Base-by-base conservation (phyloP, 2,329 filamentous ascomycete genomes). In the Scolecobasidium constrictum region DNA sequence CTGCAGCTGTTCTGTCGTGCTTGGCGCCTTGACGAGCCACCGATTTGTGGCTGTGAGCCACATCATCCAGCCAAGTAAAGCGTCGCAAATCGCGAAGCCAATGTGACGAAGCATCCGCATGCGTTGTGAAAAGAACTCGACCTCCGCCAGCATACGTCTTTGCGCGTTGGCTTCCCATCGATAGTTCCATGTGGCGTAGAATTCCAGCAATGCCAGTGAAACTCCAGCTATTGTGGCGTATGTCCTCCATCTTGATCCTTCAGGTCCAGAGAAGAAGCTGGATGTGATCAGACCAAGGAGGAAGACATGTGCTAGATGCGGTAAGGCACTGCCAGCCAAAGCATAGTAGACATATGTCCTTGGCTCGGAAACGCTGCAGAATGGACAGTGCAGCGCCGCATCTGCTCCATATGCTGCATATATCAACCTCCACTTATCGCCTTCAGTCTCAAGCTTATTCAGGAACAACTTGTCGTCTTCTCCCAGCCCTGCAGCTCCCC, bases 361-460 rank as follows among this genome's bases (percentile, higher is more conserved):
- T 4, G 77, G 72, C 38, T 83, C 77, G 46, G 84, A 79, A n/a
- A 76, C 64, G 40, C 66, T 70, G 72, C 88, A 95, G 66, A 94
- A 94, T n/a, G 77, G 73, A 60, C 88, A 96, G 46, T 77, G 69
- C 17, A 79, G 69, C 28, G 96, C 60, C 6, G 81, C 77, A 23
- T 75, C 70, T 0, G 87, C 85, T 2, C 92, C 92, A 62, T 78
- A 93, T 46, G 83, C 78, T 41, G 93, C 71, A 64, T 95, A 96
- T 5, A 94, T 69, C 46, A 92, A 73, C n/a, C 22, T 21, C 39
- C 20, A 36, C 21, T 17, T 39, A 4, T 34, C 15, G 5, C 22
- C 19, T 21, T 37, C 43, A 20, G 53, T 18, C 39, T 47, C 73
- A 56, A 96, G 79, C 52, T 80, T 80, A 19, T 67, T 63, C 41